Evolutionary conservation across 2,329 filamentous ascomycete species (phyloP), one percentile per base, ranked within the genome.

Genomic region (Periconia sp.): DNA sequence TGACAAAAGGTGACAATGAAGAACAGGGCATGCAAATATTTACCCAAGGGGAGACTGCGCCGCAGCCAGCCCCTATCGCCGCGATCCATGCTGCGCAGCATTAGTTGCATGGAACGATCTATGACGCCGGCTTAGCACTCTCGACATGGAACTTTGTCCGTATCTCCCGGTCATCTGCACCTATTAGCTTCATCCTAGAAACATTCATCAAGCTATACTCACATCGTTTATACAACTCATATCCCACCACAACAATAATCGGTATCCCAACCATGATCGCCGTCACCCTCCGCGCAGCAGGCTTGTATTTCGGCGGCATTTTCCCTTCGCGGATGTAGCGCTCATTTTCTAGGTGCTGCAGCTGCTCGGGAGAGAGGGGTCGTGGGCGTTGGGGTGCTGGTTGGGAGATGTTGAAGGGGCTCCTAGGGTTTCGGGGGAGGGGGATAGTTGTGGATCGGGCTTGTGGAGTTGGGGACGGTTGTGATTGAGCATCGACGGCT

Each of bases 191-290:
- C 28, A 31, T 15, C 15, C 10, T 17, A 31, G 28, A n/a, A 31
- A 31, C 9, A 17, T 16, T 13, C 28, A 17, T 31, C 13, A 8
- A 25, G 7, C 16, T 21, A 11, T 18, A 38, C 36, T 54, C 35
- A 53, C 43, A 57, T 41, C 66, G 46, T 29, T 54, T 40, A 30
- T 59, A 68, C 43, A 70, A 26, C 36, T 69, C 63, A 16, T 50
- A 67, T 15, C 66, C 59, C 22, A 61, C 50, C 16, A 71, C 66
- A 9, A 70, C 19, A 0, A 66, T 49, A 22, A 71, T 40, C 1
- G 68, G 68, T 22, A 69, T 41, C 8, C 59, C 63, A 7, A 70
- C 66, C 5, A 70, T 68, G 5, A 70, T 65, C 10, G 57, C 54
- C 22, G 59, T 64, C 1, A 70, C 52, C 1, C 64, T 43, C 2